Percentiles rank a stretch among this genome's conserved stretches.
Evolutionary conservation across 352 stramenopile species (phyloP).

Genomic region (Aphanomyces cochlioides): DNA sequence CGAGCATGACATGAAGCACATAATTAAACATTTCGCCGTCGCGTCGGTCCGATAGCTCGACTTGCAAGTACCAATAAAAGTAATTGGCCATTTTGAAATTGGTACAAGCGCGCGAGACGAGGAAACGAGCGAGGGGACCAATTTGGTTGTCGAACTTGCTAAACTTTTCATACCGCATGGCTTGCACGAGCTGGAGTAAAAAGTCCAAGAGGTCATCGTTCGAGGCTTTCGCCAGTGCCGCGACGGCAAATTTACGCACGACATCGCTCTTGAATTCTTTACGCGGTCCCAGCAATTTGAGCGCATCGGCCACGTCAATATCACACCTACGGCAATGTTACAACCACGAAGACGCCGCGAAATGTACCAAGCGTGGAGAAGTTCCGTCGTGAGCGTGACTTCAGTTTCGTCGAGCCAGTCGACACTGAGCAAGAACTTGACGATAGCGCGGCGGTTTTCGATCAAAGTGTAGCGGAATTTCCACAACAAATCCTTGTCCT

Average conservation of each 20-base stretch:
- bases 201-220: slow-evolving; percentile 98
- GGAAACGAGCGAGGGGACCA: slow-evolving; percentile 87
- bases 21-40: slow-evolving; percentile 74
- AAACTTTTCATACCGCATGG: slow-evolving; percentile 87
- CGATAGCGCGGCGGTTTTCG: slow-evolving; percentile 93
- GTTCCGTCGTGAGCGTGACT: slow-evolving; percentile 89
- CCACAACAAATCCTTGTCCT: slow-evolving; percentile 93
- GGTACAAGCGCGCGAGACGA: slow-evolving; percentile 90
- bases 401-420: slow-evolving; percentile 98
- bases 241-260: slow-evolving; percentile 95
- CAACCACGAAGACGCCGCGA: neutral
- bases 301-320: slow-evolving; percentile 96
- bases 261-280: slow-evolving; percentile 88
- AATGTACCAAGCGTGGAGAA: slow-evolving; percentile 62
- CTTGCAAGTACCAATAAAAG: slow-evolving; percentile 94
- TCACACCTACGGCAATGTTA: slow-evolving; percentile 52
- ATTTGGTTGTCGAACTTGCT: slow-evolving; percentile 43
- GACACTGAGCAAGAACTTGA: slow-evolving; percentile 97
- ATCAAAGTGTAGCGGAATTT: slow-evolving; percentile 95
- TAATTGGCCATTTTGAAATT: slow-evolving; percentile 97
- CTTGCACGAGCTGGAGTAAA: slow-evolving; percentile 98
- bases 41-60: slow-evolving; percentile 68
- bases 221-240: slow-evolving; percentile 90
- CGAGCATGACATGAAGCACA: slow-evolving; percentile 90
- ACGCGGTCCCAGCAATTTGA: slow-evolving; percentile 94